A percentile compares a stretch with the other conserved stretches of the same genome.
phyloP scores from a whole-genome alignment of 228 moss, liverwort and hornwort genomes.

The Sphagnum magellanicum region DNA sequence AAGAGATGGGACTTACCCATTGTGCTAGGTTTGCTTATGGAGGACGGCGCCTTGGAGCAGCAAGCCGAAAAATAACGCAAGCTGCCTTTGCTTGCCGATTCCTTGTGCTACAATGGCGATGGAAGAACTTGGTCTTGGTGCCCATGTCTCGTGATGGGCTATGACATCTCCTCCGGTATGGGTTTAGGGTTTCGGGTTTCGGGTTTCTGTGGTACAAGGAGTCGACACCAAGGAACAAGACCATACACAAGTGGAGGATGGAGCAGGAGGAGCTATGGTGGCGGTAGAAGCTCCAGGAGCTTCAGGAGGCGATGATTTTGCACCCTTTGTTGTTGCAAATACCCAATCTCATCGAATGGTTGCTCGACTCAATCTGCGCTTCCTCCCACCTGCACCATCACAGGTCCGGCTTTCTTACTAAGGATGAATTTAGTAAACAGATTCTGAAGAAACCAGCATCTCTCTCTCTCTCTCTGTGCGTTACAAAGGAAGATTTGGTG shows the following conservation, averaged over 20 bases:
- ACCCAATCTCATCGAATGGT: conserved; percentile 1
- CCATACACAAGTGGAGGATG: neutral
- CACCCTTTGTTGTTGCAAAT: neutral
- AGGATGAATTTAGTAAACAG: neutral
- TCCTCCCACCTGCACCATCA: neutral
- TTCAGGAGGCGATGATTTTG: too few relatives aligned
- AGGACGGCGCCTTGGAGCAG: neutral
- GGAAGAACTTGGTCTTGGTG: neutral
- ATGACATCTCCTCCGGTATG: neutral
- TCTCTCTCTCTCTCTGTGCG: neutral
- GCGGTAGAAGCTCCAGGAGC: neutral
- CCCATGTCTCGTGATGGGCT: neutral
- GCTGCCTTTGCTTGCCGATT: neutral
- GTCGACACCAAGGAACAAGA: neutral
- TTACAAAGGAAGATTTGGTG: neutral
- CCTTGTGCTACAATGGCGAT: neutral
- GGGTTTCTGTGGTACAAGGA: neutral
- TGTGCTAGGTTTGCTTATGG: neutral
- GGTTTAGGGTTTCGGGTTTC: neutral
- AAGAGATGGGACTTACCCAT: neutral
- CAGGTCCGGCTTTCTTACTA: neutral
- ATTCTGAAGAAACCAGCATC: neutral
- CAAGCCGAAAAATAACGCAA: neutral
- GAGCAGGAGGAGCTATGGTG: neutral
- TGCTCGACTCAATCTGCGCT: conserved; percentile 6